Conservation (phyloP, 2,329 filamentous ascomycete species). For the Epicoccum nigrum region DNA sequence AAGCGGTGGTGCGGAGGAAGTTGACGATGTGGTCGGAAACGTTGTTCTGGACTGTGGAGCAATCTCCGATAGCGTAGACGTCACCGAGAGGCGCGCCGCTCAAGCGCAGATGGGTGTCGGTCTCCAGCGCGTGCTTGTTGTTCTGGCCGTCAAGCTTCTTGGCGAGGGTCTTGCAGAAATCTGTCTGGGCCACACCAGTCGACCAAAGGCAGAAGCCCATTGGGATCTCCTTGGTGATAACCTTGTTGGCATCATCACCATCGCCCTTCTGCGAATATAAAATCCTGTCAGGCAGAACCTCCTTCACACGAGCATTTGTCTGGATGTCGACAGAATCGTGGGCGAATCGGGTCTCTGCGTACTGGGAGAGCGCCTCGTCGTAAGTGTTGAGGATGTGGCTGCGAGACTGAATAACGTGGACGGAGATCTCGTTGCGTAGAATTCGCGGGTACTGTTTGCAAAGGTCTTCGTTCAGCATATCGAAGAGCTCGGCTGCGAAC, state of each 20-base stretch:
- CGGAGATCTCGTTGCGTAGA: slow-evolving; percentile 95
- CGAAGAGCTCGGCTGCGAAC: slow-evolving; percentile 94
- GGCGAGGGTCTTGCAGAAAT: slow-evolving; percentile 77
- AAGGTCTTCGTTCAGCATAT: slow-evolving; percentile 94
- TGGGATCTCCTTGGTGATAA: slow-evolving; percentile 89
- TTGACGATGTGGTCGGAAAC: slow-evolving; percentile 87
- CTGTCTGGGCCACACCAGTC: slow-evolving; percentile 86
- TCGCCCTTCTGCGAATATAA: slow-evolving; percentile 79
- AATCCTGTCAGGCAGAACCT: slow-evolving; percentile 82
- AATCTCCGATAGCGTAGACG: slow-evolving; percentile 96
- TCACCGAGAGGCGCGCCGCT: slow-evolving; percentile 89
- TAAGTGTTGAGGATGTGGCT: slow-evolving; percentile 98
- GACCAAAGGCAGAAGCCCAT: slow-evolving; percentile 98
- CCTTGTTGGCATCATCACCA: slow-evolving; percentile 68
- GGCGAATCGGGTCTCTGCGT: slow-evolving; percentile 87
- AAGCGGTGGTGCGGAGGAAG: slow-evolving; percentile 87
- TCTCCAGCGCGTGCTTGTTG: slow-evolving; percentile 91
- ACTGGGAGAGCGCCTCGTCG: slow-evolving; percentile 90
- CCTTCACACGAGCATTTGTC: slow-evolving; percentile 91
- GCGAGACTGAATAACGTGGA: slow-evolving; percentile 94
- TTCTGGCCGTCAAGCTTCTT: slow-evolving; percentile 79
- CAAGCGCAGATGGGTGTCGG: slow-evolving; percentile 88
- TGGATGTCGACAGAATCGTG: slow-evolving; percentile 91
- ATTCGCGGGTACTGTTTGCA: slow-evolving; percentile 77
- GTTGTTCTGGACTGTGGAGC: slow-evolving; percentile 96